These are phyloP conservation scores for Geosmithia flava DNA, from an alignment of 2,329 filamentous ascomycete species.

Conservation along the genomic window DNA sequence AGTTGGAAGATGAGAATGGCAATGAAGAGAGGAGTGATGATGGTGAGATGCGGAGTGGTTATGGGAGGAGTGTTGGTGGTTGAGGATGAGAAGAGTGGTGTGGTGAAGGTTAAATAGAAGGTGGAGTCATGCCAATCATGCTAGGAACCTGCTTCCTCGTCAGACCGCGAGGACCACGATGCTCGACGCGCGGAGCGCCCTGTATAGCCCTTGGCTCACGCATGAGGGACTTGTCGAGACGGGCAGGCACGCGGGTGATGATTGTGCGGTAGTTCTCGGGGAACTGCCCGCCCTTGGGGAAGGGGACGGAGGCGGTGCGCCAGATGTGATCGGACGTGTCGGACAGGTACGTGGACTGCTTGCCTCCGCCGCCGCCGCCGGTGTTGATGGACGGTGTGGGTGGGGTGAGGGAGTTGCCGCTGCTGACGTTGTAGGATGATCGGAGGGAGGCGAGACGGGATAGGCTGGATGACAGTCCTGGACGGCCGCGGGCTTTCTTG, in stretches of 20 bases:
- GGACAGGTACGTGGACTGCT: constrained; percentile 48
- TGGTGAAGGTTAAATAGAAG: constrained; percentile 20
- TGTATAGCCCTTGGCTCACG: constrained; percentile 84
- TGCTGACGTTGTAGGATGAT: constrained; percentile 39
- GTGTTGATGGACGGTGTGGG: constrained; percentile 13
- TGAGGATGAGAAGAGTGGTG: no score
- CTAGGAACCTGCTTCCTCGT: constrained; percentile 43
- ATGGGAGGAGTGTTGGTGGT: no score
- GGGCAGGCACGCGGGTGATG: constrained; percentile 60
- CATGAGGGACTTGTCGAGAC: constrained; percentile 78
- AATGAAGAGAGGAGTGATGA: not conserved
- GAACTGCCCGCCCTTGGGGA: constrained; percentile 45
- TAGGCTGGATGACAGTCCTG: constrained; percentile 52
- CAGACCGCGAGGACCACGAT: constrained; percentile 34
- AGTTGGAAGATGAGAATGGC: not conserved
- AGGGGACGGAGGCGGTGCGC: constrained; percentile 52
- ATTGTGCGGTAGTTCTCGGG: constrained; percentile 49
- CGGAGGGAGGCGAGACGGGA: constrained; percentile 49
- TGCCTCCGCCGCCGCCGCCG: constrained; percentile 16
- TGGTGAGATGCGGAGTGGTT: not conserved
- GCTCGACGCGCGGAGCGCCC: constrained; percentile 56
- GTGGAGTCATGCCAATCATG: constrained; percentile 30
- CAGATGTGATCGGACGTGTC: constrained; percentile 71
- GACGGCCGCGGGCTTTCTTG: constrained; percentile 56
- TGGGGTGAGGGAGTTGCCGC: constrained; percentile 23